Conservation (phyloP, 768 basidiomycete species). For the Strobilomyces confusus region DNA sequence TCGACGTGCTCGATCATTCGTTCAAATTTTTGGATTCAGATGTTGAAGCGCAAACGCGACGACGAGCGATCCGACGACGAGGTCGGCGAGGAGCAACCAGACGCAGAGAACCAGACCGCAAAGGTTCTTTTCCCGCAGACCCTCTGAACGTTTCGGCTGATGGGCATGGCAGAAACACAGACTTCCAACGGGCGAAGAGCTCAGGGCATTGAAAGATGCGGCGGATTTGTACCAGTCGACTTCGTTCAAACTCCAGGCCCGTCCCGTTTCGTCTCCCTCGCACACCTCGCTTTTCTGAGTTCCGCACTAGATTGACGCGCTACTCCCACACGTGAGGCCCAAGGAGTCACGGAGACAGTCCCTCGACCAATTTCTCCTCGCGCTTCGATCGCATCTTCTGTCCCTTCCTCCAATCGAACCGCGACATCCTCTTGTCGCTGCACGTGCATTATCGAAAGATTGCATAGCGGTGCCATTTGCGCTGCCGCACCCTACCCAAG, state of each 20-base stretch:
- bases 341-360: constrained; percentile 49
- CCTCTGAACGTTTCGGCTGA: neutral
- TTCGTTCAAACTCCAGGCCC: constrained; percentile 81
- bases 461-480: constrained; percentile 66
- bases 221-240: constrained; percentile 70
- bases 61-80: constrained; percentile 2
- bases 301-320: constrained; percentile 61
- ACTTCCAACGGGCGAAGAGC: constrained; percentile 66
- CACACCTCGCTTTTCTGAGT: constrained; percentile 7
- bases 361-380: constrained; percentile 64
- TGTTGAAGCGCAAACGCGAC: constrained; percentile 29
- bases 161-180: constrained; percentile 29
- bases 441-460: constrained; percentile 48
- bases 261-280: constrained; percentile 2
- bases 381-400: constrained; percentile 63
- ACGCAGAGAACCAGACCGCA: constrained; percentile 1
- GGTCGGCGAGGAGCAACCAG: neutral
- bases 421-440: constrained; percentile 64
- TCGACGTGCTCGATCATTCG: neutral
- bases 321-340: constrained; percentile 73
- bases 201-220: constrained; percentile 69
- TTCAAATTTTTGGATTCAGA: constrained; percentile 6
- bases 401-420: constrained; percentile 54
- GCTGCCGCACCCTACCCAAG: constrained; percentile 65
- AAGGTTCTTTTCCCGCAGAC: constrained; percentile 14